Conservation (phyloP, 2,329 filamentous ascomycete genomes). For the Camillea tinctor region DNA sequence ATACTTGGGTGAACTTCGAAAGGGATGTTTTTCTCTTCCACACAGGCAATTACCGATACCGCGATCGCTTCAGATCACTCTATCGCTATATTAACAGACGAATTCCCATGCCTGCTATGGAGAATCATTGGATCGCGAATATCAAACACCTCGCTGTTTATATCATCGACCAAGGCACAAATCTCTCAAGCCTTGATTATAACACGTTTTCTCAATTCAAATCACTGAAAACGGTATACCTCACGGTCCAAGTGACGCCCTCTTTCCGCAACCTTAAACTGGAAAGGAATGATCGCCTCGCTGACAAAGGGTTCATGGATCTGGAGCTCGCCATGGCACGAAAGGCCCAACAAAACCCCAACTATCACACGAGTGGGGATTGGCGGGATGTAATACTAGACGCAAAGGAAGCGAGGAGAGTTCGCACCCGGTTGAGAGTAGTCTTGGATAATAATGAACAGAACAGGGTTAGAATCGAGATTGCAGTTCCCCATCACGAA, state of each 20-base stretch:
- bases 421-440: no score
- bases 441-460: no score
- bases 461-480: no score
- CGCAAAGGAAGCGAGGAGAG: no score
- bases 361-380: no score
- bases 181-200: background rate
- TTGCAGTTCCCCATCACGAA: no score
- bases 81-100: background rate
- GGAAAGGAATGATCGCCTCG: background rate
- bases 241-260: background rate
- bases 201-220: background rate
- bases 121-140: background rate
- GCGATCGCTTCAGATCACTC: background rate
- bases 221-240: background rate
- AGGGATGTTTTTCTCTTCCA: slow-evolving; percentile 2
- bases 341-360: no score
- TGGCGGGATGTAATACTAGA: no score
- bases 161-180: background rate
- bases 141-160: background rate
- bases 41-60: background rate
- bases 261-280: background rate
- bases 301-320: background rate
- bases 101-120: no score
- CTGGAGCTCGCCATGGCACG: background rate
- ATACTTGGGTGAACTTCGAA: slow-evolving; percentile 4